phyloP scores from a whole-genome alignment of 139 green algal genomes.

The Penium margaritaceum region DNA sequence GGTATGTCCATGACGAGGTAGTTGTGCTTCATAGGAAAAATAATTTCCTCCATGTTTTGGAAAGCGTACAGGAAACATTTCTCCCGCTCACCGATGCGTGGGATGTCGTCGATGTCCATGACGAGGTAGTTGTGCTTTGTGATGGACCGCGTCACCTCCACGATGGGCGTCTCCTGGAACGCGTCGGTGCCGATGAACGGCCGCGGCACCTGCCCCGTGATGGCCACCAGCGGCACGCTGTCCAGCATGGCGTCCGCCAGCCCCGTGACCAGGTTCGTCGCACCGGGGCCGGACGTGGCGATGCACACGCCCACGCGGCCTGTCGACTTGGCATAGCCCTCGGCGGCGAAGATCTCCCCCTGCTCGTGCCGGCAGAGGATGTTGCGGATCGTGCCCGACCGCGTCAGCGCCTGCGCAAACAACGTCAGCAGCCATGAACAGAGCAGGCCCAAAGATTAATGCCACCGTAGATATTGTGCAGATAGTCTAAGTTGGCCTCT shows the following conservation, averaged over 20 bases:
- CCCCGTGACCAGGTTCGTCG: slow-evolving; percentile 96
- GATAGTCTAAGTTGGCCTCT: no score
- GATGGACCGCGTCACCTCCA: slow-evolving; percentile 95
- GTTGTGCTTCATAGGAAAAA: slow-evolving; percentile 87
- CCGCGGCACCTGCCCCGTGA: slow-evolving; percentile 80
- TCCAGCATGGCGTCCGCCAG: slow-evolving; percentile 95
- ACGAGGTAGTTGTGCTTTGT: slow-evolving; percentile 99
- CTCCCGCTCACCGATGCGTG: slow-evolving; percentile 64
- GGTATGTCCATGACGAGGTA: slow-evolving; percentile 90
- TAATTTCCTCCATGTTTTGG: background rate
- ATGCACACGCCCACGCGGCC: slow-evolving; percentile 94
- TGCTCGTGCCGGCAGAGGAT: slow-evolving; percentile 97
- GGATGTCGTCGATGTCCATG: slow-evolving; percentile 92
- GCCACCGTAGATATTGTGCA: no score
- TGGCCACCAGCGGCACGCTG: slow-evolving; percentile 89
- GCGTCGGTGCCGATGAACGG: slow-evolving; percentile 79
- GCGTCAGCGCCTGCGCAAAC: slow-evolving; percentile 78
- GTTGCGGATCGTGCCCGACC: slow-evolving; percentile 76
- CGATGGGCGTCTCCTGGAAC: slow-evolving; percentile 98
- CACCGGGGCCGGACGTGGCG: slow-evolving; percentile 87
- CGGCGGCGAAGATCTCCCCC: slow-evolving; percentile 94
- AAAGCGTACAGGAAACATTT: no score
- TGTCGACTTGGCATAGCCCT: slow-evolving; percentile 90
- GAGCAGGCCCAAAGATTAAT: no score
- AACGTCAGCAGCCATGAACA: no score